A percentile compares a stretch with the other conserved stretches of the same genome.
phyloP scores from a whole-genome alignment of 805 yeast genomes.

The Wickerhamiella kurtzmanii region DNA sequence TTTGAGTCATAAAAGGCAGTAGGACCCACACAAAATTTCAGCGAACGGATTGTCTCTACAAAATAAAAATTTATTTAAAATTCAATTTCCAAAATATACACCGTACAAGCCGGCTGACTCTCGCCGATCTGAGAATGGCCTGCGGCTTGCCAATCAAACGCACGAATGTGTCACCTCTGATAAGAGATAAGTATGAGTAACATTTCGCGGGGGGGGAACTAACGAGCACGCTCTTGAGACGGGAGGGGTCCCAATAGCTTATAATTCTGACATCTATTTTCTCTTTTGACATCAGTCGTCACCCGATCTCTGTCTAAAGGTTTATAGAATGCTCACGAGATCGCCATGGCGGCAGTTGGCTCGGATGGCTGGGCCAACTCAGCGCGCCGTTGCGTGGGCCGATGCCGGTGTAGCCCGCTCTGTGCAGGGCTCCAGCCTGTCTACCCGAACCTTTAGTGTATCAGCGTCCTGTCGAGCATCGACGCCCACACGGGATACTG shows the following conservation, averaged over 20 bases:
- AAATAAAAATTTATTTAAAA: too few species aligned
- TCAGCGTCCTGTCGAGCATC: background rate
- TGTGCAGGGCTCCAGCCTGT: background rate
- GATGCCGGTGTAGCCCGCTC: too few species aligned
- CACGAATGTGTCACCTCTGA: background rate
- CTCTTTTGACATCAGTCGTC: background rate
- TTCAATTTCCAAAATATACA: too few species aligned
- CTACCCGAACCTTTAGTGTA: background rate
- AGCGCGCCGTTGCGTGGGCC: too few species aligned
- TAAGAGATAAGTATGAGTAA: background rate
- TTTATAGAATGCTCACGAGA: background rate
- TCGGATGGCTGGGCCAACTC: background rate
- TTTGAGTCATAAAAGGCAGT: too few species aligned
- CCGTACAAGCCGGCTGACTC: too few species aligned
- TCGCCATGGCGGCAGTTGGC: background rate
- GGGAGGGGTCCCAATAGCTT: background rate
- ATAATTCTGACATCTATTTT: background rate
- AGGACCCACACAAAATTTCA: background rate
- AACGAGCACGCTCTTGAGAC: background rate
- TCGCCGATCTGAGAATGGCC: background rate
- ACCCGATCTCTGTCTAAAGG: too few species aligned
- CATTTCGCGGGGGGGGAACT: background rate
- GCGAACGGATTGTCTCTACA: too few species aligned
- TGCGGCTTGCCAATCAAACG: background rate
- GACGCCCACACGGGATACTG: slow-evolving; percentile 73